Conservation (phyloP, 2,329 filamentous ascomycete genomes). For the Microsporum canis region DNA sequence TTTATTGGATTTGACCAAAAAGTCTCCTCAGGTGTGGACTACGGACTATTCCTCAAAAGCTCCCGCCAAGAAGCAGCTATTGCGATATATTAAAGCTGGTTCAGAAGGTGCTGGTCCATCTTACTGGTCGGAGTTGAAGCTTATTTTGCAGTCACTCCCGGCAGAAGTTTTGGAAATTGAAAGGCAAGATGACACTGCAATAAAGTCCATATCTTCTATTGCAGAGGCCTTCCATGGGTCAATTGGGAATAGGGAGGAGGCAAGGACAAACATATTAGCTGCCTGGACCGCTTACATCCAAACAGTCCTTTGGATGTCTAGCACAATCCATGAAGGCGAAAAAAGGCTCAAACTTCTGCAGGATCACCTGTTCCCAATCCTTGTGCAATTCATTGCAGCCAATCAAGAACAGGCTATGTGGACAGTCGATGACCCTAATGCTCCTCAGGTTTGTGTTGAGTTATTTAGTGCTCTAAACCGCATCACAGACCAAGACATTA, state of each 20-base stretch:
- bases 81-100: slow-evolving; percentile 66
- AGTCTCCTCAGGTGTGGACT: slow-evolving; percentile 63
- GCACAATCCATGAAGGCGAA: slow-evolving; percentile 37
- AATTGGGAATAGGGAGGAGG: slow-evolving; percentile 63
- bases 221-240: slow-evolving; percentile 59
- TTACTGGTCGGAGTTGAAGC: slow-evolving; percentile 61
- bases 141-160: slow-evolving; percentile 50
- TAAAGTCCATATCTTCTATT: slow-evolving; percentile 49
- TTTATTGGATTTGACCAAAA: slow-evolving; percentile 53
- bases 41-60: slow-evolving; percentile 49
- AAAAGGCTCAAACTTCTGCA: slow-evolving; percentile 37
- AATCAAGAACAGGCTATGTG: slow-evolving; percentile 38
- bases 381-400: slow-evolving; percentile 44
- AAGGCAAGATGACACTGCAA: slow-evolving; percentile 15
- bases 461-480: slow-evolving; percentile 30
- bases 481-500: slow-evolving; percentile 36
- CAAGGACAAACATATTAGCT: slow-evolving; percentile 51
- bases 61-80: slow-evolving; percentile 47
- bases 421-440: slow-evolving; percentile 36
- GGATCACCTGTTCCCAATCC: slow-evolving; percentile 41
- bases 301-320: slow-evolving; percentile 45
- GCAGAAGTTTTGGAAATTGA: slow-evolving; percentile 32
- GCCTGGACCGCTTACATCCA: slow-evolving; percentile 70
- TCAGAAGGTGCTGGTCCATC: slow-evolving; percentile 62
- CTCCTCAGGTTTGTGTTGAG: slow-evolving; percentile 29